phyloP scores from a whole-genome alignment of 805 yeast genomes.

The Saccharomycopsis fodiens region DNA sequence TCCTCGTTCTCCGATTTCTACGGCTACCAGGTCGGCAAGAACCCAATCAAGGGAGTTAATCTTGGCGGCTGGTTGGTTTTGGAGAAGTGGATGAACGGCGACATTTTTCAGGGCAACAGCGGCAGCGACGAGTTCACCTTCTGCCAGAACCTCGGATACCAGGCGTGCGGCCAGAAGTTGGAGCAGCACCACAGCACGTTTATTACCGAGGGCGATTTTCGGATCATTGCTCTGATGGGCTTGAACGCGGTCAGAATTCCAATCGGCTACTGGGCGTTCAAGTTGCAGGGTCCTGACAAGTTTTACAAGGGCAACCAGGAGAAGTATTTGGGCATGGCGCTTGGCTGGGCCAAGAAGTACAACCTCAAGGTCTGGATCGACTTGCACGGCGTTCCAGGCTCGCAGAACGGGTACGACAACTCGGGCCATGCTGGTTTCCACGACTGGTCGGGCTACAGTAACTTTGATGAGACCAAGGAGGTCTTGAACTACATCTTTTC shows the following conservation, averaged over 20 bases:
- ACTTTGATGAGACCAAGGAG: slow-evolving; percentile 38
- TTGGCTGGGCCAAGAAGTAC: slow-evolving; percentile 59
- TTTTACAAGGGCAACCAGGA: slow-evolving; percentile 41
- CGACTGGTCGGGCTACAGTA: slow-evolving; percentile 33
- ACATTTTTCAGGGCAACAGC: slow-evolving; percentile 36
- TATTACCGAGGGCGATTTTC: slow-evolving; percentile 51
- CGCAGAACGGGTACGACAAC: slow-evolving; percentile 81
- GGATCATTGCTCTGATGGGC: slow-evolving; percentile 42
- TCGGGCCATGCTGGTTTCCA: slow-evolving; percentile 51
- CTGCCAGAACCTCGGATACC: slow-evolving; percentile 40
- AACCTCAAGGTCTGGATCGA: slow-evolving; percentile 66
- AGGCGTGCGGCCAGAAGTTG: slow-evolving; percentile 35
- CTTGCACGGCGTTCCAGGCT: slow-evolving; percentile 74
- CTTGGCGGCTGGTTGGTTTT: slow-evolving; percentile 68
- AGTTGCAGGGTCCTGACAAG: slow-evolving; percentile 38
- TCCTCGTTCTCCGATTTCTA: slow-evolving; percentile 7
- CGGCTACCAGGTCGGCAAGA: slow-evolving; percentile 7
- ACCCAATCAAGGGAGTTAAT: slow-evolving; percentile 35
- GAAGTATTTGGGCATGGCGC: slow-evolving; percentile 51
- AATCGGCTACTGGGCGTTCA: slow-evolving; percentile 72
- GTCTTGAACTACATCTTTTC: slow-evolving; percentile 43
- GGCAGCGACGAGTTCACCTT: slow-evolving; percentile 57
- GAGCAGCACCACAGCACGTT: slow-evolving; percentile 48
- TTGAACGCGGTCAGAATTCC: slow-evolving; percentile 67
- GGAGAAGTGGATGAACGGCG: slow-evolving; percentile 64